Evolutionary conservation across 2,329 filamentous ascomycete genomes (phyloP).

Genomic region (Diaporthe citriasiana): DNA sequence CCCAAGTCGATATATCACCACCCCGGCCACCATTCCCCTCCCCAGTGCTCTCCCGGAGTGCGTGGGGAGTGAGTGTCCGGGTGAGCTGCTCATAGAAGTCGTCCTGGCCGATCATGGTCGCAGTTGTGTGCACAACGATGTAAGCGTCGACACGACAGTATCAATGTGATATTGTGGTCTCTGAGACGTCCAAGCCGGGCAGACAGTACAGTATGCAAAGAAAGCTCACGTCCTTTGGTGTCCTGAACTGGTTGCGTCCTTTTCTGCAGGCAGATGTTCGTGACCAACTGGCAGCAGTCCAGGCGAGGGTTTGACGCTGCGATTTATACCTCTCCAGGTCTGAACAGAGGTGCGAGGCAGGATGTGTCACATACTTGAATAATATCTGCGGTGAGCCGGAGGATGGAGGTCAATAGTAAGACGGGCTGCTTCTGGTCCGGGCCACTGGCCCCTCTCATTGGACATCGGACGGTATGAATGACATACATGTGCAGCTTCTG

Average conservation of each 20-base stretch:
- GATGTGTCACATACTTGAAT: neutral
- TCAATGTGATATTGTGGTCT: neutral
- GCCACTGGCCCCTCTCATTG: neutral
- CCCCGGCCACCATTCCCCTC: neutral
- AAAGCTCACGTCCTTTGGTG: neutral
- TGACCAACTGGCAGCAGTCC: neutral
- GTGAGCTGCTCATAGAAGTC: constrained; percentile 25
- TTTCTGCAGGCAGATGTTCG: neutral
- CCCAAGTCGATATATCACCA: constrained; percentile 27
- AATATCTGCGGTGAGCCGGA: neutral
- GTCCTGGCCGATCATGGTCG: constrained; percentile 30
- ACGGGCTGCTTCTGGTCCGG: constrained; percentile 13
- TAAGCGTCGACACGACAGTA: neutral
- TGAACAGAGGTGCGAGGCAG: neutral
- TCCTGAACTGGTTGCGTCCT: neutral
- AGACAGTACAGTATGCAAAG: neutral
- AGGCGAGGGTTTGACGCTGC: neutral
- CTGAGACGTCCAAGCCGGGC: neutral
- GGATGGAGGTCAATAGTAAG: neutral
- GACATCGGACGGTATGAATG: neutral
- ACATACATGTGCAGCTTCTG: neutral
- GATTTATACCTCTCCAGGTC: neutral
- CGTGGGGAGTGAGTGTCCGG: constrained; percentile 23
- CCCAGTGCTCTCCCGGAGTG: neutral
- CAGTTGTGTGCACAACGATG: neutral